Evolutionary conservation across 108 stramenopile genomes (phyloP).

Genomic region (Nitzschia sp.): DNA sequence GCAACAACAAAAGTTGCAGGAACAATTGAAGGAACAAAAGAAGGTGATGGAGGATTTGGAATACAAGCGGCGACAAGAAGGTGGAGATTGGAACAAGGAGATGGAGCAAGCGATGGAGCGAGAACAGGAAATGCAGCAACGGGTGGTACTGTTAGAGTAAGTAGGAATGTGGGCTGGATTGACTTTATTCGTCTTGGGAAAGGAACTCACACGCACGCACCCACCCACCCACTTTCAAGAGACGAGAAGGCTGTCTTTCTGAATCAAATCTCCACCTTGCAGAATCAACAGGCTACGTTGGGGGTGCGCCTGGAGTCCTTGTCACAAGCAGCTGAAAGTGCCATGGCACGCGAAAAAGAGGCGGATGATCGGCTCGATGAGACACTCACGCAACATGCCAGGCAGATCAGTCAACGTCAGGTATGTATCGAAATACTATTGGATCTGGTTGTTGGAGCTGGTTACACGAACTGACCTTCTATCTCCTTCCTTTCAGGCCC

Average conservation of each 20-base stretch:
- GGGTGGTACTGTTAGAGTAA: constrained; percentile 43
- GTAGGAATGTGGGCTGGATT: too few relatives aligned
- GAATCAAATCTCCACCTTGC: constrained; percentile 57
- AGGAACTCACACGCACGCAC: too few relatives aligned
- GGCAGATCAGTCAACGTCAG: constrained; percentile 73
- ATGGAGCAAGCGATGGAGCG: constrained; percentile 60
- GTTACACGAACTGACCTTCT: neutral
- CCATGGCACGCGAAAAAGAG: constrained; percentile 69
- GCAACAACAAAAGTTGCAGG: constrained; percentile 43
- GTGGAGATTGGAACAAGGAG: constrained; percentile 74
- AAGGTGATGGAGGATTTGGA: constrained; percentile 46
- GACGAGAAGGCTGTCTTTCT: constrained; percentile 69
- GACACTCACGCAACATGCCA: constrained; percentile 68
- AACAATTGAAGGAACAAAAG: constrained; percentile 33
- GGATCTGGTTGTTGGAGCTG: neutral
- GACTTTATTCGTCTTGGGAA: too few relatives aligned
- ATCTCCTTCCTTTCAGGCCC: constrained; percentile 23
- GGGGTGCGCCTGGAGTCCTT: constrained; percentile 71
- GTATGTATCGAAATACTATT: constrained; percentile 9
- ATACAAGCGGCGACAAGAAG: constrained; percentile 56
- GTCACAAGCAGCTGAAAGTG: constrained; percentile 59
- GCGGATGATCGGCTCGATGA: constrained; percentile 78
- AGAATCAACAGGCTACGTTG: constrained; percentile 58
- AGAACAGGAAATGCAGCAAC: constrained; percentile 46
- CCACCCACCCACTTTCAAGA: neutral